Base-by-base conservation (phyloP, 140 eudicot species). In the Bidens hawaiensis region DNA sequence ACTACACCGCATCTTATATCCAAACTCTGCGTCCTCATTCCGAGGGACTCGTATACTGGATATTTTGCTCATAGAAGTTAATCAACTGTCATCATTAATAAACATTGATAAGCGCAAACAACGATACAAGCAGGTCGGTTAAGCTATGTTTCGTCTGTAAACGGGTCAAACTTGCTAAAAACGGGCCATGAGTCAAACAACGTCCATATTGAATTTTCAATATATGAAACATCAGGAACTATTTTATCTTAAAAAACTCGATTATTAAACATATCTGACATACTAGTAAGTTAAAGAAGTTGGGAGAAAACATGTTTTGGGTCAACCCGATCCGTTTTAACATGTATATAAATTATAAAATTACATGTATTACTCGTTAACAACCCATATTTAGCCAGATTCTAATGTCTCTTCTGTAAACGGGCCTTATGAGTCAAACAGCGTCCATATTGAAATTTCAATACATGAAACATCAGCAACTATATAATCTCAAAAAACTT, bases 31-130 rank as follows among this genome's bases (percentile, higher is more conserved):
- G 16, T 34, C 49, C 31, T 57, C 68, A 64, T 73, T 71, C 69
- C 14, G 76, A 26, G 24, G 88, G 78, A 54, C 56, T 83, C 1
- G 54, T 18, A 27, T 81, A 90, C 42, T 89, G 88, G 50, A 90
- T 70, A 71, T 90, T 82, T 60, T 75, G 84, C 88, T 90, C 97
- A 45, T 90, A 90, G 78, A 71, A 90, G 79, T 79, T 81, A 67
- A 90, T 83, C 77, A 90, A 70, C 97, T 90, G 97, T 19, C 70
- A 64, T 27, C n/a, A 41, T 46, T 43, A 56, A 48, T 30, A n/a
- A 68, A 49, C 23, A 69, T 2, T 13, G 34, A 50, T 42, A 60
- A 62, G 67, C 17, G n/a, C 23, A 40, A 42, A 70, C 17, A 23
- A 27, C 12, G 60, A 25, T 4, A 10, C 3, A 4, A 42, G 15